These are phyloP conservation scores for Malassezia globosa DNA, from an alignment of 1,284 basidiomycete species.

Conservation along the genomic window DNA sequence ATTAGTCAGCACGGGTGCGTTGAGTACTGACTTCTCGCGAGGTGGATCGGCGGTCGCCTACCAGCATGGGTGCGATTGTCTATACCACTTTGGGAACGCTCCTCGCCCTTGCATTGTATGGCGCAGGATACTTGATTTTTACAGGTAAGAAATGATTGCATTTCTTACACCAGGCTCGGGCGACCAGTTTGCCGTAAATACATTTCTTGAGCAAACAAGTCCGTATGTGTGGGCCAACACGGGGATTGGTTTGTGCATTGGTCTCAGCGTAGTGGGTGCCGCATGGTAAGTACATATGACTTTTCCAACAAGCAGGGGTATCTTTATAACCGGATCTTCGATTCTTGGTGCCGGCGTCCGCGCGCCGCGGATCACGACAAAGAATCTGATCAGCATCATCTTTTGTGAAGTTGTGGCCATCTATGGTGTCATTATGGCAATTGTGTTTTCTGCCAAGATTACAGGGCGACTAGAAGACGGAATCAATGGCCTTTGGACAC, in stretches of 20 bases:
- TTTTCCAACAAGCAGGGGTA: conserved; percentile 62
- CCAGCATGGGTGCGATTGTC: conserved; percentile 16
- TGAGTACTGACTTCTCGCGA: neutral
- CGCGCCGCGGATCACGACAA: conserved; percentile 84
- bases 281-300: conserved; percentile 62
- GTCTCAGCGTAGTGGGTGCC: conserved; percentile 82
- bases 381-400: conserved; percentile 90
- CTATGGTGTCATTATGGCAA: conserved; percentile 66
- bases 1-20: conserved; percentile 16
- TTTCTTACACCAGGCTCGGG: conserved; percentile 24
- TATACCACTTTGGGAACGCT: conserved; percentile 15
- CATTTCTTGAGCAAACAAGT: conserved; percentile 79
- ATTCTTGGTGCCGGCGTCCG: conserved; percentile 92
- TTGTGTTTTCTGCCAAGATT: conserved; percentile 45
- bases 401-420: conserved; percentile 98
- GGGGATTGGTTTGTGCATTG: conserved; percentile 85
- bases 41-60: neutral
- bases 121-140: conserved; percentile 13
- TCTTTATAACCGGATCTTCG: conserved; percentile 87
- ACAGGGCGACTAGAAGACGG: conserved; percentile 31
- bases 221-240: conserved; percentile 85
- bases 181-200: conserved; percentile 27
- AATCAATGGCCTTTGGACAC: conserved; percentile 27
- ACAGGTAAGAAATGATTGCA: conserved; percentile 3
- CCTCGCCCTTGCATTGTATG: conserved; percentile 3